phyloP scores from a whole-genome alignment of 208 protist genomes.

The Zelonia costaricensis region DNA sequence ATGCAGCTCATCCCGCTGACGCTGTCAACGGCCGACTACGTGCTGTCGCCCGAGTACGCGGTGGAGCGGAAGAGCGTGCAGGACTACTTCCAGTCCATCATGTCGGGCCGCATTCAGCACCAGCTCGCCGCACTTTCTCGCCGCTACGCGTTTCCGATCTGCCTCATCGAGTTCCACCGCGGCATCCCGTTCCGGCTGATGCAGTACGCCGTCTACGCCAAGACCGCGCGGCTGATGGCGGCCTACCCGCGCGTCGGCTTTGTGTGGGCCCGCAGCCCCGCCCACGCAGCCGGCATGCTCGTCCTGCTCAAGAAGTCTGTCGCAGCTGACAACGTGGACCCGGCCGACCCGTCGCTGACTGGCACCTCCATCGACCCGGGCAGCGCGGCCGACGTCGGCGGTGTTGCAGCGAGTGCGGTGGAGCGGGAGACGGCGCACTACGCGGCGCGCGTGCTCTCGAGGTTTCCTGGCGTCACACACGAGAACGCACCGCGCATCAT shows the following conservation, averaged over 20 bases:
- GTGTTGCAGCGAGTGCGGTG: slow-evolving; percentile 18
- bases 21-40: slow-evolving; percentile 80
- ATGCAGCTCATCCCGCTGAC: slow-evolving; percentile 84
- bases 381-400: slow-evolving; percentile 25
- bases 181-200: slow-evolving; percentile 57
- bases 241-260: slow-evolving; percentile 61
- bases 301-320: slow-evolving; percentile 60
- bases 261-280: slow-evolving; percentile 74
- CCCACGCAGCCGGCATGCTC: slow-evolving; percentile 77
- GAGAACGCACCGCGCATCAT: slow-evolving; percentile 66
- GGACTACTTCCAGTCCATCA: slow-evolving; percentile 78
- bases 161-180: slow-evolving; percentile 79
- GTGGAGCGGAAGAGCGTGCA: slow-evolving; percentile 83
- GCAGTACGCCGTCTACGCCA: slow-evolving; percentile 49
- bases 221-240: slow-evolving; percentile 57
- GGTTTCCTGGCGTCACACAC: slow-evolving; percentile 74
- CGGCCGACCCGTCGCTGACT: slow-evolving; percentile 63
- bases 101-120: slow-evolving; percentile 66
- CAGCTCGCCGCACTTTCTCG: slow-evolving; percentile 72
- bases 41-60: slow-evolving; percentile 72
- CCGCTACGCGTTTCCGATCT: slow-evolving; percentile 61
- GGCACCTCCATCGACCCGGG: slow-evolving; percentile 25
- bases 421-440: slow-evolving; percentile 58
- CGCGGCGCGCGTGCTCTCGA: slow-evolving; percentile 69
- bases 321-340: slow-evolving; percentile 57